phyloP scores from a whole-genome alignment of 768 basidiomycete genomes.

The Gloeopeniophorella convolvens region DNA sequence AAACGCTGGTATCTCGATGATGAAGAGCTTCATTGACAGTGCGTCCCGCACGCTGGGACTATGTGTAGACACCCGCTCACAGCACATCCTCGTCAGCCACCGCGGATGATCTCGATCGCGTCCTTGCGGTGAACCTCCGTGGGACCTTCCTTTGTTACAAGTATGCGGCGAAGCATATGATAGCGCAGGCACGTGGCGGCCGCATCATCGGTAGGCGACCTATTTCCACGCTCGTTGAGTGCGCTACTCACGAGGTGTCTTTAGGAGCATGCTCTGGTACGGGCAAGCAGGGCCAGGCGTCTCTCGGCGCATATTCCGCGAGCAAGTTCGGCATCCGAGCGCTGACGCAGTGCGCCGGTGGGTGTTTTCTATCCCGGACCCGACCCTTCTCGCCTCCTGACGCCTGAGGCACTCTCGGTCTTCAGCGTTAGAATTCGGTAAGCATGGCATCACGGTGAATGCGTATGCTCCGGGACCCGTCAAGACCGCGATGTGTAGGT shows the following conservation, averaged over 20 bases:
- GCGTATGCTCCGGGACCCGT: constrained; percentile 22
- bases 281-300: constrained; percentile 9
- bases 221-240: neutral
- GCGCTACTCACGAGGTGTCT: neutral
- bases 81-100: constrained; percentile 8
- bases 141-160: constrained; percentile 24
- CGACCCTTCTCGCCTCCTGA: constrained; percentile 1
- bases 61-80: neutral
- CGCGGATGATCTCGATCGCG: constrained; percentile 20
- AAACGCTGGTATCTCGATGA: constrained; percentile 22
- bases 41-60: neutral
- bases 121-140: constrained; percentile 20
- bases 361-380: neutral
- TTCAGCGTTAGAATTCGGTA: constrained; percentile 21
- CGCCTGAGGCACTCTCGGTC: neutral
- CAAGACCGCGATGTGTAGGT: constrained; percentile 20
- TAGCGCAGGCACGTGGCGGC: constrained; percentile 23
- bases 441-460: constrained; percentile 23
- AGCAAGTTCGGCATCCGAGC: constrained; percentile 30
- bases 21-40: constrained; percentile 19
- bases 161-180: constrained; percentile 23
- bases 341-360: constrained; percentile 25
- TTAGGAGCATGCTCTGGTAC: constrained; percentile 14
- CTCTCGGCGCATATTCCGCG: constrained; percentile 24
- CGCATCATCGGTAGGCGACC: constrained; percentile 21